Evolutionary conservation across 805 yeast genomes (phyloP), one percentile per base, ranked within the genome.

Genomic region (Saturnispora bothae): DNA sequence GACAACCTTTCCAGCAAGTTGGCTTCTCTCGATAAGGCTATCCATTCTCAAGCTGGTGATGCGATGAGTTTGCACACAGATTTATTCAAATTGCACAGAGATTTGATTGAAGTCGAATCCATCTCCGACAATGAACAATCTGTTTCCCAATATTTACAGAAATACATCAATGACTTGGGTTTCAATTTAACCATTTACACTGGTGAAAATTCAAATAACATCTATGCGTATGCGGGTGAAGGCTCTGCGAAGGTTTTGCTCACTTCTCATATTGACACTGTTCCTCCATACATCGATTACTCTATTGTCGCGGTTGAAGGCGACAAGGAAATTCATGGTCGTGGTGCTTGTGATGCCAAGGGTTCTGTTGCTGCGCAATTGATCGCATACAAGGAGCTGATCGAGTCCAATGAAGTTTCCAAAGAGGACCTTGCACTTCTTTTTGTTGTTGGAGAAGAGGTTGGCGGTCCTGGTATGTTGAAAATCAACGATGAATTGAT

Each of bases 291-390:
- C 48, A 53, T 77, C 36, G 69, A 68, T 2, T 78, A 78, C 53
- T 48, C 49, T 2, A 54, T 66, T 10, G 59, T 33, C 19, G 33
- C 37, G 12, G 33, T 28, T 4, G 38, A 38, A 4, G 39, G 22
- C 6, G 77, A 72, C 3, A 62, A 68, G 33, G 53, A 54, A 20
- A 73, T 79, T 14, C 68, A 65, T 49, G 86, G 86, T 17, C 63
- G 88, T 39, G 88, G 88, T 3, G 53, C 80, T 1, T 64, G 69
- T 40, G 88, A 79, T 50, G 86, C 83, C n/a, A 79, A 79, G 50
- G 83, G 67, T 0, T 73, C 83, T 8, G 76, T 79, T 14, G 80
- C 83, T 0, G 54, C 81, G 1, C 83, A 77, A 49, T 59, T 77
- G 5, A 58, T 65, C 21, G 73, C 84, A 1, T 65, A 68, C 21